A percentile compares a stretch with the other conserved stretches of the same genome.
Evolutionary conservation across 139 green algal species (phyloP).

Genomic region (Medakamo hakoo): DNA sequence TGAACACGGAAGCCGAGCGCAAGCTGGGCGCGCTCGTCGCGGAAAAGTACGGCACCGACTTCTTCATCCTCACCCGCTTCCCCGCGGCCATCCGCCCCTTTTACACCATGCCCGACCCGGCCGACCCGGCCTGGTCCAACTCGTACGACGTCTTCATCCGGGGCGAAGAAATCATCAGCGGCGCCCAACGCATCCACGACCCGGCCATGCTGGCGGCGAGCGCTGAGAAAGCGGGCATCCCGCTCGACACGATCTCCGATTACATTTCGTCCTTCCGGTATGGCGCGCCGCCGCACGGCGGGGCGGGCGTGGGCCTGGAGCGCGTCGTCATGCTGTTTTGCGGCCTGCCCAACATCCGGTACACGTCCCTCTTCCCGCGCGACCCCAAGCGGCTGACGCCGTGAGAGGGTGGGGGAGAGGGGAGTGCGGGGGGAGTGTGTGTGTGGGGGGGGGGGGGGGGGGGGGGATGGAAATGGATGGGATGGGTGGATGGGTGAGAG

Average conservation of each 20-base stretch:
- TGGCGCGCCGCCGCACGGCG: constrained; percentile 81
- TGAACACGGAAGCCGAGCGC: constrained; percentile 85
- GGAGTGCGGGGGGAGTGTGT: background rate
- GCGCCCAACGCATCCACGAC: constrained; percentile 80
- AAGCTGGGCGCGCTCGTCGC: constrained; percentile 79
- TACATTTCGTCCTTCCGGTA: constrained; percentile 95
- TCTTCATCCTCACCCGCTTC: constrained; percentile 88
- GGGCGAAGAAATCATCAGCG: constrained; percentile 97
- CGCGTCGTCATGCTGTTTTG: constrained; percentile 97
- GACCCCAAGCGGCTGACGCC: constrained; percentile 88
- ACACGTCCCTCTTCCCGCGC: constrained; percentile 92
- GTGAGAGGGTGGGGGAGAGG: constrained; percentile 21
- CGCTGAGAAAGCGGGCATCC: constrained; percentile 47
- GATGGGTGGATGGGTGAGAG: too few relatives aligned
- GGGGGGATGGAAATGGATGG: background rate
- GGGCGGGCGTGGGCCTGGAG: constrained; percentile 88
- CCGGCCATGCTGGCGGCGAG: constrained; percentile 64
- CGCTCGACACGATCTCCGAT: constrained; percentile 58
- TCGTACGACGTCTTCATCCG: constrained; percentile 98
- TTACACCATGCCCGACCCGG: constrained; percentile 94
- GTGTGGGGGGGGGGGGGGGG: too few relatives aligned
- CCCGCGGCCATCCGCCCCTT: constrained; percentile 70
- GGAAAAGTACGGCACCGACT: constrained; percentile 90
- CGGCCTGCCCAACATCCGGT: constrained; percentile 93
- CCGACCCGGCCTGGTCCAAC: constrained; percentile 77